Conservation (phyloP, 192 early-diverging fungal species). For the Podochytrium sp. region DNA sequence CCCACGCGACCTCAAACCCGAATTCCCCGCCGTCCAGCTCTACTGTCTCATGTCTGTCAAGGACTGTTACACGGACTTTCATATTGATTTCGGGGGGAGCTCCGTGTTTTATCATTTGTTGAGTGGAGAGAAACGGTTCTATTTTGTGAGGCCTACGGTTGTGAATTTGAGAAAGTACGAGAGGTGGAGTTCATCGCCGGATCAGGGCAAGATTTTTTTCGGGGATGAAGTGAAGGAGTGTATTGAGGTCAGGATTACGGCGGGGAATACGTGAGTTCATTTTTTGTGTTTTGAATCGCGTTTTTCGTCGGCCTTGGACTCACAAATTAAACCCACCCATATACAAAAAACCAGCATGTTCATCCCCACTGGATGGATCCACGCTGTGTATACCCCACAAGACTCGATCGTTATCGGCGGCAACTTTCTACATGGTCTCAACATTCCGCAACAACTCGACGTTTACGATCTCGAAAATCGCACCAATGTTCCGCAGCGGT, state of each 20-base stretch:
- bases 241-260: conserved; percentile 71
- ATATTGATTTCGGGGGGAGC: conserved; percentile 71
- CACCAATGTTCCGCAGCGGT: conserved; percentile 78
- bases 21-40: conserved; percentile 85
- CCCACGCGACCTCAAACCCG: conserved; percentile 40
- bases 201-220: conserved; percentile 79
- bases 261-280: conserved; percentile 81
- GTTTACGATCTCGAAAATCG: conserved; percentile 77
- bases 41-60: conserved; percentile 94
- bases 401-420: conserved; percentile 92
- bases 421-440: conserved; percentile 87
- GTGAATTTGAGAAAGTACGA: conserved; percentile 87
- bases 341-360: conserved; percentile 54
- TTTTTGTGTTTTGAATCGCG: neutral
- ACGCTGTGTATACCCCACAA: conserved; percentile 86
- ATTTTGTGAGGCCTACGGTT: conserved; percentile 83
- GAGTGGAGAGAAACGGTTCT: conserved; percentile 85
- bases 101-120: conserved; percentile 93
- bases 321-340: neutral
- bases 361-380: conserved; percentile 96
- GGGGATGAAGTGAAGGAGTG: conserved; percentile 83
- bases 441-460: conserved; percentile 72
- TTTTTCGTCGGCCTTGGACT: neutral
- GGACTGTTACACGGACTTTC: conserved; percentile 86
- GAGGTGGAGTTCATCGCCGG: conserved; percentile 86